Base-by-base conservation (phyloP, 176 grass and related monocot genomes). In the Raddia distichophylla region DNA sequence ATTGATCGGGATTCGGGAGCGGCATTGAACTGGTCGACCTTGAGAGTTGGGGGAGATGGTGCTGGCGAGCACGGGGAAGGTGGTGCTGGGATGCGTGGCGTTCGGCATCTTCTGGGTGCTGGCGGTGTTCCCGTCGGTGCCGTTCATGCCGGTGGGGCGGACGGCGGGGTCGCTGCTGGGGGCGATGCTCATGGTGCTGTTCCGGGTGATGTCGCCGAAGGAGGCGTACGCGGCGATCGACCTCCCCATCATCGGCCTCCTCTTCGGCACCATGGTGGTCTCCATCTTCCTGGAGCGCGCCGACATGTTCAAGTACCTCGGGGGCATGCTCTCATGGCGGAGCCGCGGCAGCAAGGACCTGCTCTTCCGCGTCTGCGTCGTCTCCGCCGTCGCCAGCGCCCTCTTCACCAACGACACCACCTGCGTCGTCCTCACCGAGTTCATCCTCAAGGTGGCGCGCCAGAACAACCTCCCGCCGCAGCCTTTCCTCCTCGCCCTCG, bases 401-500 rank as follows among this genome's bases (percentile, higher is more conserved):
- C 83, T 99, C 72, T 99, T 99, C 80, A 99, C 97, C 74, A 99
- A 99, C 64, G 97, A 99, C 84, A 99, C 97, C 74, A 89, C 91
- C 82, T 99, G 97, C 56, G 97, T 99, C 46, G 97, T 99, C 11
- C 93, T 99, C 82, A 99, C 97, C 20, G 97, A 99, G 75, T 99
- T 96, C 75, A 94, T 99, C 78, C 91, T 99, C 62, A 99, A 99
- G 75, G 77, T 99, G 7, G 97, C 97, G 10, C 43, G 93, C 1
- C 97, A 99, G 87, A 96, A 99, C 82, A 91, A 92, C 67, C 81
- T 99, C n/a, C 93, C 93, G 4, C 87, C 97, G 53, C 93, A 99
- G 87, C 97, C 97, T 0, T 99, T 96, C 75, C 93, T 99, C 22
- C 91, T 99, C 2, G 96, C 93, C 2, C 88, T 99, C 7, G 96